Evolutionary conservation across 164 flowering plant species (phyloP), one percentile per base, ranked within the genome.

Genomic region (Chimonanthus praecox): DNA sequence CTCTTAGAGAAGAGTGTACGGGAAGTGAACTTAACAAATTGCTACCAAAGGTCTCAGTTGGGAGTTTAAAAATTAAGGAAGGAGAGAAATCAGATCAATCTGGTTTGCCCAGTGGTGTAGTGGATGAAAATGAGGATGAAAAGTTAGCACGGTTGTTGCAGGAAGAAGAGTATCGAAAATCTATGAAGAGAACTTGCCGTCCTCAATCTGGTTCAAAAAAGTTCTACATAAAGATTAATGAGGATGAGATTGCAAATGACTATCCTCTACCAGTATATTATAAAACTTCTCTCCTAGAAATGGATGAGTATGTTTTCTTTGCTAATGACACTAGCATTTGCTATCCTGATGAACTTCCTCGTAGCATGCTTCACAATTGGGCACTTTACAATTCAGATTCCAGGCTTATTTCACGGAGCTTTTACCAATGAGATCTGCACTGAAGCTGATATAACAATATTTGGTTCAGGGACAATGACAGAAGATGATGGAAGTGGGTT

Each of bases 171-270:
- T 46, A 84, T 20, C 88, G 94, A 93, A 74, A 82, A 9, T 85
- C 91, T 48, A 85, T 80, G 89, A 84, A 82, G 71, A 91, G 83
- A 71, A 78, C 64, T 47, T 83, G 77, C 43, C 69, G 78, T 47
- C 72, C 75, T 5, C 78, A 68, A 44, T 66, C 84, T 54, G n/a
- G 70, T 3, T 81, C 88, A 3, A 85, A 68, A 73, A 89, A 85
- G 65, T 85, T 71, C 70, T 94, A 91, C 73, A 87, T 92, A 47
- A 90, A 89, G 78, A 92, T 92, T 69, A 90, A 90, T 82, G 98
- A 94, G 76, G 95, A 91, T 81, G 97, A 94, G 75, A 92, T 94
- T 75, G 98, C 94, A 6, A 83, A 87, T 79, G 99, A 94, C 74
- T 94, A 94, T 73, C 99, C 98, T 58, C 78, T 92, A 18, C 98